A percentile compares a stretch with the other conserved stretches of the same genome.
phyloP scores from a whole-genome alignment of 768 basidiomycete genomes.

The Coprinopsis sp. region DNA sequence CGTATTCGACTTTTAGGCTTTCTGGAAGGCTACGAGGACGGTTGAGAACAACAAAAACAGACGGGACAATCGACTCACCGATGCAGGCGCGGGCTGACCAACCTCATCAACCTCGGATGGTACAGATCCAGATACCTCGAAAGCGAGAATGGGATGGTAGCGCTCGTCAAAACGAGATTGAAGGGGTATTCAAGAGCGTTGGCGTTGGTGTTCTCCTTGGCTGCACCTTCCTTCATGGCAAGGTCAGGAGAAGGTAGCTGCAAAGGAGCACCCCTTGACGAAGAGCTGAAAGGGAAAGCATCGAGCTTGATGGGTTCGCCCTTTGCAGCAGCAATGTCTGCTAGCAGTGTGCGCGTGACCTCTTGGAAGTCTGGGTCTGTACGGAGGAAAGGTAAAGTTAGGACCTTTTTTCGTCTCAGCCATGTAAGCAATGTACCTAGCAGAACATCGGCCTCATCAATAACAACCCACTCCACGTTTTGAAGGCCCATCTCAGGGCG shows the following conservation, averaged over 20 bases:
- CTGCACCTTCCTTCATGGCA: constrained; percentile 2
- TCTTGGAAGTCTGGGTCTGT: constrained; percentile 80
- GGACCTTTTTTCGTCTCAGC: background rate
- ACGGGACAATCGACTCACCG: too few species aligned
- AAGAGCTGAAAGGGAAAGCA: constrained; percentile 19
- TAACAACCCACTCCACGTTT: constrained; percentile 81
- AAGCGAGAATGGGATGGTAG: constrained; percentile 80
- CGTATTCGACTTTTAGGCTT: constrained; percentile 66
- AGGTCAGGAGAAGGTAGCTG: constrained; percentile 13
- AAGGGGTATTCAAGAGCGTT: constrained; percentile 59
- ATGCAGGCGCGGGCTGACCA: constrained; percentile 79
- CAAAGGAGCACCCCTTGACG: constrained; percentile 11
- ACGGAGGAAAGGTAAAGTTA: background rate
- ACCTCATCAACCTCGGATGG: constrained; percentile 63
- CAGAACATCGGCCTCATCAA: constrained; percentile 90
- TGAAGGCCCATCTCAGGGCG: constrained; percentile 58
- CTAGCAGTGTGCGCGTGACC: constrained; percentile 63
- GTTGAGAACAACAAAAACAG: too few species aligned
- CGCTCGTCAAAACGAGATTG: constrained; percentile 77
- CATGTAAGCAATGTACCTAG: constrained; percentile 53
- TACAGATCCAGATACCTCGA: constrained; percentile 55
- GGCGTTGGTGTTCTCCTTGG: constrained; percentile 3
- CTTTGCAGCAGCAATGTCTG: constrained; percentile 63
- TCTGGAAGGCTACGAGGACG: constrained; percentile 73
- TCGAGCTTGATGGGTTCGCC: constrained; percentile 39